Evolutionary conservation across 345 rosid genomes (phyloP).

Genomic region (Cardamine occulta): DNA sequence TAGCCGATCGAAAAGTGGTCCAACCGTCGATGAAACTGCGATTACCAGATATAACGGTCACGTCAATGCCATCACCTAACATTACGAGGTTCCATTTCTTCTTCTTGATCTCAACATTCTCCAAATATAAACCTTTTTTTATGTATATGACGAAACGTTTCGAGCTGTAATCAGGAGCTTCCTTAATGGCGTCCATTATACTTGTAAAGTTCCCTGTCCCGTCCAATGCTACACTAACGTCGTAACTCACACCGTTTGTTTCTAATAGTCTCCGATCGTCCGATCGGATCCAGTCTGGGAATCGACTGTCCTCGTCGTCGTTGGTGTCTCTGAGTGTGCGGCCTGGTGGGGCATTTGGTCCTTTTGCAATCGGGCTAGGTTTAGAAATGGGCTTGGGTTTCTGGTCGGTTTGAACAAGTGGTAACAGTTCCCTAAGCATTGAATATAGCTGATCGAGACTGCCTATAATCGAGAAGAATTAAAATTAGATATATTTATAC

Average conservation of each 20-base stretch:
- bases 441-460: conserved; percentile 69
- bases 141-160: conserved; percentile 59
- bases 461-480: conserved; percentile 21
- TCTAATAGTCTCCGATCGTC: conserved; percentile 57
- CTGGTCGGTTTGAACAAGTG: conserved; percentile 50
- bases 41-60: conserved; percentile 67
- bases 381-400: conserved; percentile 30
- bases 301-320: conserved; percentile 24
- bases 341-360: conserved; percentile 41
- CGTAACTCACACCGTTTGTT: conserved; percentile 44
- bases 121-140: conserved; percentile 68
- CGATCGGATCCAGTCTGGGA: conserved; percentile 65
- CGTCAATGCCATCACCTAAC: conserved; percentile 77
- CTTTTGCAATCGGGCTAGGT: conserved; percentile 33
- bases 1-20: conserved; percentile 93
- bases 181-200: conserved; percentile 64
- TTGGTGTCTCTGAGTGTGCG: conserved; percentile 26
- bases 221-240: conserved; percentile 69
- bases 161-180: conserved; percentile 72
- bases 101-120: conserved; percentile 82
- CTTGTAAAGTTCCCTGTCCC: conserved; percentile 74
- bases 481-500: not conserved
- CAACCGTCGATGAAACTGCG: conserved; percentile 73
- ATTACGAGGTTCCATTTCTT: conserved; percentile 84
- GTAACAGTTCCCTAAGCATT: conserved; percentile 58